phyloP scores from a whole-genome alignment of 768 basidiomycete genomes.

The Naganishia vishniacii region DNA sequence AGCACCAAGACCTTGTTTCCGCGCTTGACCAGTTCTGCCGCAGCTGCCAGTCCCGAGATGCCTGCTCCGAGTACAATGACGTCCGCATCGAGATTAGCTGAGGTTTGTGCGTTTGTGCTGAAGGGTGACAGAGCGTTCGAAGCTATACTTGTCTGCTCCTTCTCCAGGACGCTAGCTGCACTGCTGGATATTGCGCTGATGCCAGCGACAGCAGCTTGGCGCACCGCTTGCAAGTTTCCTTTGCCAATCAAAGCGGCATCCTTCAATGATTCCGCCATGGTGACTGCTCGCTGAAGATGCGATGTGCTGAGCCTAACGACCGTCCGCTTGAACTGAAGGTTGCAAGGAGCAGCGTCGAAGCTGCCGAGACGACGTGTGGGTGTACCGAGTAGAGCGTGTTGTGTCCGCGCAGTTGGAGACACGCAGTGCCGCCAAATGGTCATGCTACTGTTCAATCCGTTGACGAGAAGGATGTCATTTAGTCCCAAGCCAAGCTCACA shows the following conservation, averaged over 20 bases:
- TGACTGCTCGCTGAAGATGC: neutral
- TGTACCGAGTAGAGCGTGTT: neutral
- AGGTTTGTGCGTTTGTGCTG: neutral
- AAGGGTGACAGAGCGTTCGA: neutral
- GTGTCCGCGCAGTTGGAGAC: neutral
- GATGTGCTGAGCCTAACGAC: conserved; percentile 13
- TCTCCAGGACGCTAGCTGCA: neutral
- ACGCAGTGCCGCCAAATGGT: neutral
- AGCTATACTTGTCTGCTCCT: neutral
- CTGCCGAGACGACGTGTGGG: neutral
- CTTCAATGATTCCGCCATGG: conserved; percentile 9
- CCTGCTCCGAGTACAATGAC: conserved; percentile 20
- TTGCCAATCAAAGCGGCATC: neutral
- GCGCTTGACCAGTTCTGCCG: conserved; percentile 33
- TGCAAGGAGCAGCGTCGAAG: neutral
- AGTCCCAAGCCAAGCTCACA: neutral
- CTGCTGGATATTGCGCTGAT: neutral
- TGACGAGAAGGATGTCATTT: too few species aligned
- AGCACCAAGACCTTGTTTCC: conserved; percentile 40
- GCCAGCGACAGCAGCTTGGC: conserved; percentile 1
- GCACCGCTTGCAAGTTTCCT: neutral
- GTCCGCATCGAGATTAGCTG: neutral
- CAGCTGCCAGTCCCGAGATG: conserved; percentile 29
- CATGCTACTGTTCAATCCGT: neutral
- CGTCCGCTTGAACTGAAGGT: neutral